A percentile compares a stretch with the other conserved stretches of the same genome.
Evolutionary conservation across 345 rosid species (phyloP).

Genomic region (Garcia nutans): DNA sequence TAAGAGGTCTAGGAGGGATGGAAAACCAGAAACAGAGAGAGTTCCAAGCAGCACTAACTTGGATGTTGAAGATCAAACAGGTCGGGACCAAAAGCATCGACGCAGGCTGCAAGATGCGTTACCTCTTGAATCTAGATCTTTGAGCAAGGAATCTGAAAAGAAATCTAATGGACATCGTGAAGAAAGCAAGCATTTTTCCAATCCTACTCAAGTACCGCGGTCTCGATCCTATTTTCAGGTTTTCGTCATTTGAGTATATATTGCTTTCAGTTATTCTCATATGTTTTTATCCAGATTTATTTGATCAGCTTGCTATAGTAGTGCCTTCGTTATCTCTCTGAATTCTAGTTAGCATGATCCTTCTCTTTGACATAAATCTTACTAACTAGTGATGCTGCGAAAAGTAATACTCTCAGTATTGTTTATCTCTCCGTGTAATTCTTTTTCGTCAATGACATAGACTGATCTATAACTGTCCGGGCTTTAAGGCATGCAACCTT

Average conservation of each 20-base stretch:
- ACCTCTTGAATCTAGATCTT: constrained; percentile 45
- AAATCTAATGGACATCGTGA: constrained; percentile 42
- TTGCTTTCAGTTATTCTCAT: neutral
- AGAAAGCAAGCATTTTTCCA: constrained; percentile 35
- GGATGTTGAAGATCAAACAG: constrained; percentile 38
- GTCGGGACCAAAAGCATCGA: constrained; percentile 42
- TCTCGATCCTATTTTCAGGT: constrained; percentile 76
- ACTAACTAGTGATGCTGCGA: neutral
- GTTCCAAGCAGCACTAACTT: constrained; percentile 29
- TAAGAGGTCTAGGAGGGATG: constrained; percentile 77
- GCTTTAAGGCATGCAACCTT: neutral
- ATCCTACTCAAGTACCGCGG: constrained; percentile 47
- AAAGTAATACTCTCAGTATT: neutral
- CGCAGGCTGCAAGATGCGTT: constrained; percentile 52
- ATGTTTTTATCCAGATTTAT: neutral
- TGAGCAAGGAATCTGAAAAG: constrained; percentile 45
- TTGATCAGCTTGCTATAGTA: neutral
- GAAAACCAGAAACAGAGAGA: constrained; percentile 55
- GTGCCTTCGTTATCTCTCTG: neutral
- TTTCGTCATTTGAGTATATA: constrained; percentile 10
- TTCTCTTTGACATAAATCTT: neutral
- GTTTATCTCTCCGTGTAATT: neutral
- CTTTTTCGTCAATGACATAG: no score
- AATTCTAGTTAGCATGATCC: neutral
- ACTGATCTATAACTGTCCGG: neutral